Base-by-base conservation (phyloP, 2,329 filamentous ascomycete species). In the Diaporthe capsici region DNA sequence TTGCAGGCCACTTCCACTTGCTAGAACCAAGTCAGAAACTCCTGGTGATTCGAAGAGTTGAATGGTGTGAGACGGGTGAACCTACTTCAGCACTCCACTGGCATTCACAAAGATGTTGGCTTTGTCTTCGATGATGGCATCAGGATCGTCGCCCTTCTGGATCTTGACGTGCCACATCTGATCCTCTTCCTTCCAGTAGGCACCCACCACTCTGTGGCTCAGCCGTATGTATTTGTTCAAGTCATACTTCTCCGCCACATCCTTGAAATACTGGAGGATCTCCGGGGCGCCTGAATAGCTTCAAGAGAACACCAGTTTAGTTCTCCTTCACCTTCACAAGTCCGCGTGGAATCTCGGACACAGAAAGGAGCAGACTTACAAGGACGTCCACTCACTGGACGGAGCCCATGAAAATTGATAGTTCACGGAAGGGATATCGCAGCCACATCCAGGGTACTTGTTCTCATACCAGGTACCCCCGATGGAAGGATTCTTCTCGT, bases 351-450 rank as follows among this genome's bases (percentile, higher is more conserved):
- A 81, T 60, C 17, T 22, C 76, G 77, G 77, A 76, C 6, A 78
- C 77, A 4, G 78, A 76, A 17, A 8, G 6, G 37, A 28, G 10
- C 12, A 8, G n/a, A 68, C 63, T 49, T 22, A 44, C 68, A 28
- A 37, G 5, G 37, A 53, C 28, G 34, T 57, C 51, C 88, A 86
- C 75, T 89, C 86, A 0, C 84, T 85, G 65, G 90, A 90, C 0
- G 88, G 88, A 7, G 83, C 82, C 79, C 89, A 91, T 1, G 86
- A 85, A 37, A 85, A 87, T 77, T 90, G 89, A 55, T 65, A 75
- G 12, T 70, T 57, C 20, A 51, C 51, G 17, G 68, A 72, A 20
- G 68, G 73, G 17, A 76, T 74, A 57, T 55, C 74, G 34, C 74
- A 76, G 20, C 58, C 74, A 39, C 74, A 76, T 4, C 74, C 74